phyloP scores from a whole-genome alignment of 495 filamentous ascomycete species.

The Neurospora tetrasperma region DNA sequence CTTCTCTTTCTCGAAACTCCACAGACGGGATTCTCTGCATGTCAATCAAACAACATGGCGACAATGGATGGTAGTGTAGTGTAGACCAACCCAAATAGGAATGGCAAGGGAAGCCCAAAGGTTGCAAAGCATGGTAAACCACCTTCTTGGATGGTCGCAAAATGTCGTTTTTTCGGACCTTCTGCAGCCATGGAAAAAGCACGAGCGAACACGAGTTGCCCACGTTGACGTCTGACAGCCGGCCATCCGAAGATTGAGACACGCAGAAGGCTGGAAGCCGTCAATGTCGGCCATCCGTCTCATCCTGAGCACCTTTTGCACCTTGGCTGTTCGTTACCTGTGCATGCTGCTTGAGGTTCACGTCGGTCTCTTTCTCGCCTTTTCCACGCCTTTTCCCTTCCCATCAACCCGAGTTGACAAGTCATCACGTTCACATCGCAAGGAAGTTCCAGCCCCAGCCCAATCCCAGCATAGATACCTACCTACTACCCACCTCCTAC shows the following conservation, averaged over 20 bases:
- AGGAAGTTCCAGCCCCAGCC: background rate
- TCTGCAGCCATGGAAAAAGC: background rate
- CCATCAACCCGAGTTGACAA: background rate
- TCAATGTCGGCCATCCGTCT: background rate
- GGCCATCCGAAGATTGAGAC: background rate
- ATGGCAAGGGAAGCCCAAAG: background rate
- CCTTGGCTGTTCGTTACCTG: background rate
- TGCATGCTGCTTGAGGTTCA: background rate
- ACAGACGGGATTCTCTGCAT: background rate
- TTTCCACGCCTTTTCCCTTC: background rate
- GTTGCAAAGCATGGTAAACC: slow-evolving; percentile 1
- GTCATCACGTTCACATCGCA: background rate
- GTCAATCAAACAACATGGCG: background rate
- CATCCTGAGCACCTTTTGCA: background rate
- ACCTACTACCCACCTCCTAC: background rate
- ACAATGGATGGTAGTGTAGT: background rate
- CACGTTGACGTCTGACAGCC: slow-evolving; percentile 14
- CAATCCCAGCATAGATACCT: background rate
- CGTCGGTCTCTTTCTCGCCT: background rate
- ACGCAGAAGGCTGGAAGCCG: background rate
- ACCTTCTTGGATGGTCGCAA: slow-evolving; percentile 1
- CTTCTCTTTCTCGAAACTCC: background rate
- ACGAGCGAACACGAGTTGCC: slow-evolving; percentile 9
- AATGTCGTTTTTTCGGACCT: background rate
- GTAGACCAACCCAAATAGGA: background rate